Percentiles rank a stretch among this genome's conserved stretches.
Conservation (phyloP, 768 basidiomycete genomes). For the Mycena galopus region DNA sequence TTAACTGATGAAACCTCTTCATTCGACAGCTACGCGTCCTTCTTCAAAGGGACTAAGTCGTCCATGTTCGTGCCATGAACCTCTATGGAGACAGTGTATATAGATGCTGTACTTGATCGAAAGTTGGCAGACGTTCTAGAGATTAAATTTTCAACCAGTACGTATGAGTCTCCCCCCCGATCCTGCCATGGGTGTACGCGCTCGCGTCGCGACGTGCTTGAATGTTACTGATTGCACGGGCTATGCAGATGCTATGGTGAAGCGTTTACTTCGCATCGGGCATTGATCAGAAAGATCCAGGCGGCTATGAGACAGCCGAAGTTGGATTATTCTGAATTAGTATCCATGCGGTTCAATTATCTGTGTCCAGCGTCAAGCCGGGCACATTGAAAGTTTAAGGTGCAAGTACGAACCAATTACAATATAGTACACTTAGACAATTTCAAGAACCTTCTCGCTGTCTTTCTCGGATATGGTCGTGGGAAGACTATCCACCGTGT, state of each 20-base stretch:
- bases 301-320: no score
- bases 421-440: background rate
- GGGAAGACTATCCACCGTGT: background rate
- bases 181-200: no score
- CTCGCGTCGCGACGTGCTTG: no score
- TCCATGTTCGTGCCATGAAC: background rate
- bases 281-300: no score
- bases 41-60: conserved; percentile 49
- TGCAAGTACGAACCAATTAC: background rate
- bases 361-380: background rate
- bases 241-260: no score
- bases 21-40: conserved; percentile 13
- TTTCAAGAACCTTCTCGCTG: background rate
- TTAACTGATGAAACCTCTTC: background rate
- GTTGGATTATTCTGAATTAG: no score
- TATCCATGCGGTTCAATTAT: background rate
- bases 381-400: background rate
- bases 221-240: no score
- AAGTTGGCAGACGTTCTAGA: no score
- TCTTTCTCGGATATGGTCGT: background rate
- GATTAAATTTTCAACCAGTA: no score
- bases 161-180: no score
- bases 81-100: background rate
- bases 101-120: no score
- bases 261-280: no score